Evolutionary conservation across 1,284 basidiomycete species (phyloP).

Genomic region (Vanrija sp.): DNA sequence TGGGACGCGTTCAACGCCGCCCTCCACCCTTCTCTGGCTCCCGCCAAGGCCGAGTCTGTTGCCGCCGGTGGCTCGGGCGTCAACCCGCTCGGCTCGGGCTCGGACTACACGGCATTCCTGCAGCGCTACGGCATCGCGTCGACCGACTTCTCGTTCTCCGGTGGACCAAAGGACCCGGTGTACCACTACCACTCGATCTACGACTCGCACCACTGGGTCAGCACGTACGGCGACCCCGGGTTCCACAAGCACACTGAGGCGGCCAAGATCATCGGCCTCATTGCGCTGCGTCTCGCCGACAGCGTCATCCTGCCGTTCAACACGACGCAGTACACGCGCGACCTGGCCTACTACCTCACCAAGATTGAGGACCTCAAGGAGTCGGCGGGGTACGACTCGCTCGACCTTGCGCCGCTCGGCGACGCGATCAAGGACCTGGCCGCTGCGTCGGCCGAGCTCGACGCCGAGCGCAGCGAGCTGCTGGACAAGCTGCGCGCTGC

Average conservation of each 20-base stretch:
- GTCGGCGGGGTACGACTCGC: conserved; percentile 25
- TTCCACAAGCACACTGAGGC: conserved; percentile 69
- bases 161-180: conserved; percentile 56
- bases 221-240: conserved; percentile 65
- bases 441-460: conserved; percentile 56
- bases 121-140: conserved; percentile 53
- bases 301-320: conserved; percentile 65
- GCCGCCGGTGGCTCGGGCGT: conserved; percentile 23
- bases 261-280: conserved; percentile 62
- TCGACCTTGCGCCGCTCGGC: conserved; percentile 55
- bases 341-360: conserved; percentile 61
- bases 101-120: conserved; percentile 71
- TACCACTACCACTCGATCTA: conserved; percentile 73
- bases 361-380: conserved; percentile 55
- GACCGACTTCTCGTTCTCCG: conserved; percentile 51
- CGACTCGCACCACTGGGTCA: conserved; percentile 69
- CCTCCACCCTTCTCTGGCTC: not conserved
- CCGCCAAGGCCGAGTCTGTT: not conserved
- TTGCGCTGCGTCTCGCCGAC: conserved; percentile 61
- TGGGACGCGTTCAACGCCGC: conserved; percentile 19
- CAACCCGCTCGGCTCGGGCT: conserved; percentile 51
- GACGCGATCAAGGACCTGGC: conserved; percentile 56
- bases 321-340: conserved; percentile 67
- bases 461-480: conserved; percentile 38
- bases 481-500: conserved; percentile 47